Evolutionary conservation across 768 basidiomycete genomes (phyloP).

Genomic region (Tylopilus plumbeoviolaceoides): DNA sequence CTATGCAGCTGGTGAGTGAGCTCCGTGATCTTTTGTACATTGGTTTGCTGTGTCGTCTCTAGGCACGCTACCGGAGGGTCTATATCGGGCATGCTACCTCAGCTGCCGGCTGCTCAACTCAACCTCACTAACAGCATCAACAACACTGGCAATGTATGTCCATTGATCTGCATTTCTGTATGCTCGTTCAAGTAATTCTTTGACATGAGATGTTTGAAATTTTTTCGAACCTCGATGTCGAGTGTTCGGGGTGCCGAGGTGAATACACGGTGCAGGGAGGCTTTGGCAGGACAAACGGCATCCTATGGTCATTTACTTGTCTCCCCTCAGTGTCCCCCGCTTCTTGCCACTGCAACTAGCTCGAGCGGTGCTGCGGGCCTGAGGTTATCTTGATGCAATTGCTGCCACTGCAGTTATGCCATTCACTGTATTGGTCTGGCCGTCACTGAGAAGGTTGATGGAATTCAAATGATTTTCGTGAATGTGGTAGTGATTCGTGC

Average conservation of each 20-base stretch:
- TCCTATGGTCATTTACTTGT: conserved; percentile 59
- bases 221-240: conserved; percentile 74
- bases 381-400: not conserved
- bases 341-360: conserved; percentile 16
- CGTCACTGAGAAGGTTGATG: not conserved
- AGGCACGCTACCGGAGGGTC: conserved; percentile 89
- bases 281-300: conserved; percentile 92
- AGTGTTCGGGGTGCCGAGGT: conserved; percentile 75
- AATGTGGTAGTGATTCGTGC: no score
- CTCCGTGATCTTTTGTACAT: not conserved
- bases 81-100: conserved; percentile 64
- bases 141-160: conserved; percentile 69
- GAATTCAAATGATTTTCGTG: no score
- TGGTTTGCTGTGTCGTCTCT: not conserved
- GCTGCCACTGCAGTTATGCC: not conserved
- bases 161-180: conserved; percentile 1
- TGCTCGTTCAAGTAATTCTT: not conserved
- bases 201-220: conserved; percentile 76
- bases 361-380: conserved; percentile 5
- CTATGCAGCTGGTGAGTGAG: conserved; percentile 80
- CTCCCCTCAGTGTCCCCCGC: conserved; percentile 61
- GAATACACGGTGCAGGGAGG: conserved; percentile 89
- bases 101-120: conserved; percentile 64
- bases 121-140: conserved; percentile 61
- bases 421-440: not conserved